Percentiles rank a stretch among this genome's conserved stretches.
These are phyloP conservation scores for Scedosporium aurantiacum DNA, from an alignment of 2,329 filamentous ascomycete species.

Conservation along the genomic window DNA sequence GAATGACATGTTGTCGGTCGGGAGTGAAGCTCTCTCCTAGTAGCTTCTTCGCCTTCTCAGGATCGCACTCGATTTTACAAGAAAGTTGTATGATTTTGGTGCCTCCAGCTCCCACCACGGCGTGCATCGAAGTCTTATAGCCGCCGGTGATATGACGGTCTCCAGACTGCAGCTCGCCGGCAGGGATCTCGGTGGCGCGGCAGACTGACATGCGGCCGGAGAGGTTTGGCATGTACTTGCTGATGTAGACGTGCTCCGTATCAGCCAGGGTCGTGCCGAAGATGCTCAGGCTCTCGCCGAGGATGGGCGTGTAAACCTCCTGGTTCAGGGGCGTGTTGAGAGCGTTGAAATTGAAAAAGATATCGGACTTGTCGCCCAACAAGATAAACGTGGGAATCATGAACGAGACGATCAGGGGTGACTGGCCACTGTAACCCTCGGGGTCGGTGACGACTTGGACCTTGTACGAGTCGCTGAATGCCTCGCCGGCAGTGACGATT, in stretches of 20 bases:
- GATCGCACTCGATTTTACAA: neutral
- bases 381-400: neutral
- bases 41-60: neutral
- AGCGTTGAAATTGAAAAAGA: neutral
- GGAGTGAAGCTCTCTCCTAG: neutral
- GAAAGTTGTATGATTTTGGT: neutral
- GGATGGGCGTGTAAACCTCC: neutral
- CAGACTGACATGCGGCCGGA: neutral
- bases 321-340: neutral
- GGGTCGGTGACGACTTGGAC: neutral
- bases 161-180: neutral
- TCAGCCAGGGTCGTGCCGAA: neutral
- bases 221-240: neutral
- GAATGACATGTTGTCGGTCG: neutral
- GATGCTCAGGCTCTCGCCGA: neutral
- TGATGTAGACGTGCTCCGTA: neutral
- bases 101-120: neutral
- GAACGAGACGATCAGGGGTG: neutral
- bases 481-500: neutral
- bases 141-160: neutral
- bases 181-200: neutral
- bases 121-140: neutral
- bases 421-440: neutral
- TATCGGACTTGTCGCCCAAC: neutral
- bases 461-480: neutral